Conservation (phyloP, 2,329 filamentous ascomycete genomes). For the Fusarium piperis region DNA sequence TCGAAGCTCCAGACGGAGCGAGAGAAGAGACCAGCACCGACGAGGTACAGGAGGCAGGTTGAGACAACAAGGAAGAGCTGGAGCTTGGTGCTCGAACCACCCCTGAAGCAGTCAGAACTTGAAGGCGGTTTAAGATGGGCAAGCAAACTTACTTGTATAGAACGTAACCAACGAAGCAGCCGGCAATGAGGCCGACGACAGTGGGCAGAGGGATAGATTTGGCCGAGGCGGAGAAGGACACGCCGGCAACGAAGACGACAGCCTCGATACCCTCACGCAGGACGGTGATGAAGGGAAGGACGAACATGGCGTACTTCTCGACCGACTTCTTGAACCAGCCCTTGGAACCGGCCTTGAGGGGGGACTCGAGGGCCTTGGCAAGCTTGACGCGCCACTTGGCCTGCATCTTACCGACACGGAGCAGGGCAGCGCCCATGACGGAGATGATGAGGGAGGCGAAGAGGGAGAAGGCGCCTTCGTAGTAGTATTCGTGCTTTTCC, state of each 20-base stretch:
- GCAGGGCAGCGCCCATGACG: slow-evolving; percentile 80
- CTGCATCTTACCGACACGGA: slow-evolving; percentile 84
- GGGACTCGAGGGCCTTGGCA: slow-evolving; percentile 70
- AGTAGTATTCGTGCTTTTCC: slow-evolving; percentile 76
- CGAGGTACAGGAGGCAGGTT: slow-evolving; percentile 85
- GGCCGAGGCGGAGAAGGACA: slow-evolving; percentile 79
- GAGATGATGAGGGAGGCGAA: slow-evolving; percentile 84
- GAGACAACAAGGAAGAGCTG: slow-evolving; percentile 85
- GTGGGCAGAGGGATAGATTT: slow-evolving; percentile 81
- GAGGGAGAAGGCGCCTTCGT: slow-evolving; percentile 82
- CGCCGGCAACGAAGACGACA: slow-evolving; percentile 86
- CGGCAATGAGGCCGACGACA: slow-evolving; percentile 75
- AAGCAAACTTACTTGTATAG: slow-evolving; percentile 75
- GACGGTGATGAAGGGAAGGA: slow-evolving; percentile 88
- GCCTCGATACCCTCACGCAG: slow-evolving; percentile 87
- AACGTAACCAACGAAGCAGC: slow-evolving; percentile 73
- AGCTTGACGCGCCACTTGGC: slow-evolving; percentile 91
- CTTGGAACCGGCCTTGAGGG: slow-evolving; percentile 53
- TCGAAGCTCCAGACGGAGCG: slow-evolving; percentile 80
- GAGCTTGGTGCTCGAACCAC: slow-evolving; percentile 54
- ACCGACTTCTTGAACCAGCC: slow-evolving; percentile 68
- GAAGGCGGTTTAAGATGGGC: too few relatives aligned
- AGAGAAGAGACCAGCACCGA: slow-evolving; percentile 84
- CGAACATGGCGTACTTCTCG: slow-evolving; percentile 87
- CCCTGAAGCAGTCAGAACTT: slow-evolving; percentile 42